These are phyloP conservation scores for Adenanthera pavonina DNA, from an alignment of 306 rosid species.

Conservation along the genomic window DNA sequence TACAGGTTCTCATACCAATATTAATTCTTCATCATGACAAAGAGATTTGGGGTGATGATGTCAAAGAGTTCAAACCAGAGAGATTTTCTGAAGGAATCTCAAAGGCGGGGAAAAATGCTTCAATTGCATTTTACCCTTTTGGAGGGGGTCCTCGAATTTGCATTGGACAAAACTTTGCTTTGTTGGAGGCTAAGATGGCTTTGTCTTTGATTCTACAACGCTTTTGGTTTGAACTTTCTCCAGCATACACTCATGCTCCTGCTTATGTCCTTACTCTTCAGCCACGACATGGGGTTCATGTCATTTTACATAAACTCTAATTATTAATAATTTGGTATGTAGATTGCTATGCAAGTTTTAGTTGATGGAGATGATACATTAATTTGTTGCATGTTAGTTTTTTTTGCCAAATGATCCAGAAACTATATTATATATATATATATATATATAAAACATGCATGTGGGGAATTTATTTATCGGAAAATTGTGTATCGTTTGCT, in stretches of 20 bases:
- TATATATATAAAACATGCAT: no score
- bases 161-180: conserved; percentile 39
- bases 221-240: conserved; percentile 44
- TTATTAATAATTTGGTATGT: no score
- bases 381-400: no score
- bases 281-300: not conserved
- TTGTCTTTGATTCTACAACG: conserved; percentile 41
- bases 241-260: conserved; percentile 47
- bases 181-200: conserved; percentile 46
- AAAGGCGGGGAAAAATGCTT: conserved; percentile 16
- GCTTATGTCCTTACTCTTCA: not conserved
- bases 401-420: no score
- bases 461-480: no score
- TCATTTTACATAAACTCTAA: not conserved
- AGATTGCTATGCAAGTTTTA: no score
- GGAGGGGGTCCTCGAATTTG: conserved; percentile 34
- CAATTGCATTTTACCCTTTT: conserved; percentile 33
- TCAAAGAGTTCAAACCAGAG: conserved; percentile 33
- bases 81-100: conserved; percentile 42
- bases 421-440: no score
- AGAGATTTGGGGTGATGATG: conserved; percentile 33
- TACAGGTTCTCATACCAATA: not conserved
- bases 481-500: no score
- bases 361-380: no score
- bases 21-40: conserved; percentile 16